Evolutionary conservation across 176 grass and related monocot genomes (phyloP).

Genomic region (Hordeum marinum): DNA sequence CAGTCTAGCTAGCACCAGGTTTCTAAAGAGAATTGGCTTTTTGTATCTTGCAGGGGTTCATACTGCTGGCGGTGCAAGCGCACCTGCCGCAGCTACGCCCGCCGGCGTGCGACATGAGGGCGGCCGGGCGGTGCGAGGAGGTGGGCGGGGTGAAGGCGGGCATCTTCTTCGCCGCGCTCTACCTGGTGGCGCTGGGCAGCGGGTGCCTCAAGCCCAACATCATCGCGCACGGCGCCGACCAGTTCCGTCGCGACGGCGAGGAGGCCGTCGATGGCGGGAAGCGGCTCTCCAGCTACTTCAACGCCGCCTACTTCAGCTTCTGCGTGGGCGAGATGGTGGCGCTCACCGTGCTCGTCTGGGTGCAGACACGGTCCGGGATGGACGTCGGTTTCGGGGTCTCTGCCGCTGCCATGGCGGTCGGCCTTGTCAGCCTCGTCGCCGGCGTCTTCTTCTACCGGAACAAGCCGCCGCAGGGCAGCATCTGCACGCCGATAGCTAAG

Average conservation of each 20-base stretch:
- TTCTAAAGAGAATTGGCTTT: neutral
- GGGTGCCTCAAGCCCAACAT: conserved; percentile 91
- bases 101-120: conserved; percentile 70
- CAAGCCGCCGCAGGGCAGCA: conserved; percentile 84
- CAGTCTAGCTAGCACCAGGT: neutral
- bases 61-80: conserved; percentile 68
- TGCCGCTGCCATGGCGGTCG: conserved; percentile 56
- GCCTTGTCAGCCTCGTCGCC: conserved; percentile 48
- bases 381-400: conserved; percentile 70
- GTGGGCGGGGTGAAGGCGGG: conserved; percentile 47
- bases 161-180: conserved; percentile 80
- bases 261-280: conserved; percentile 1
- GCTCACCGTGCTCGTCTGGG: conserved; percentile 78
- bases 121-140: conserved; percentile 41
- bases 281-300: conserved; percentile 82
- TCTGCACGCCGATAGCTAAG: conserved; percentile 69
- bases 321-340: conserved; percentile 83
- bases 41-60: conserved; percentile 53
- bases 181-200: conserved; percentile 82
- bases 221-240: conserved; percentile 76
- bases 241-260: conserved; percentile 41
- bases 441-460: conserved; percentile 71
- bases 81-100: conserved; percentile 81
- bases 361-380: conserved; percentile 81
- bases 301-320: conserved; percentile 91